Base-by-base conservation (phyloP, 805 yeast genomes). In the Spathaspora girioi region DNA sequence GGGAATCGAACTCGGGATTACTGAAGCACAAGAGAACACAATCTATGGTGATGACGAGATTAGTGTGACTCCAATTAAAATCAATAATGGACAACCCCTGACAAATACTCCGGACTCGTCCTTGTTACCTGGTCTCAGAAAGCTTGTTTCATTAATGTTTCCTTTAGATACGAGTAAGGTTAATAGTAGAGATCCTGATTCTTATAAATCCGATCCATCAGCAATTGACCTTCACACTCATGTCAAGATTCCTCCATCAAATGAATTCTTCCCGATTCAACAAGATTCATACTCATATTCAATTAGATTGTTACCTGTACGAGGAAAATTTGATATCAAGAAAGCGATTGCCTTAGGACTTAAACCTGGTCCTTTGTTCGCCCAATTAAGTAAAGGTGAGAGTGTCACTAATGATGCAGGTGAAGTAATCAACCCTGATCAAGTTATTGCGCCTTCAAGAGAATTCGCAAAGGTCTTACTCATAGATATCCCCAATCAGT, bases 301-400 rank as follows among this genome's bases (percentile, higher is more conserved):
- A n/a, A 71, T 93, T 6, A 76, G 81, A 26, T 80, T 89, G 43
- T 70, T 79, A 42, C 83, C 91, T 0, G 73, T 80, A 0, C 73
- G 97, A 59, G 98, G 99, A 0, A 86, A 79, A 60, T 94, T 94
- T 61, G 72, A 82, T 52, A 80, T 81, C 0, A 70, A 74, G 8
- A 82, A 77, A 59, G 97, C 98, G 1, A 70, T 66, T 19, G 80
- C 71, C 43, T 68, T 91, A 18, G 91, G 92, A 0, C 80, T 93
- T 8, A 85, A 86, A 29, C 79, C 80, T 3, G 91, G 94, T 0
- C 71, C 77, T 7, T 61, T 77, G 20, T 89, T 72, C 65, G 80
- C 83, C 12, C 63, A 73, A 18, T 74, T 94, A 46, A 77, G 92
- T 10, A 70, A 71, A 5, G 94, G 94, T 1, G 59, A 76, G 32